phyloP scores from a whole-genome alignment of 2,329 filamentous ascomycete genomes.

The Fonsecaea pedrosoi region DNA sequence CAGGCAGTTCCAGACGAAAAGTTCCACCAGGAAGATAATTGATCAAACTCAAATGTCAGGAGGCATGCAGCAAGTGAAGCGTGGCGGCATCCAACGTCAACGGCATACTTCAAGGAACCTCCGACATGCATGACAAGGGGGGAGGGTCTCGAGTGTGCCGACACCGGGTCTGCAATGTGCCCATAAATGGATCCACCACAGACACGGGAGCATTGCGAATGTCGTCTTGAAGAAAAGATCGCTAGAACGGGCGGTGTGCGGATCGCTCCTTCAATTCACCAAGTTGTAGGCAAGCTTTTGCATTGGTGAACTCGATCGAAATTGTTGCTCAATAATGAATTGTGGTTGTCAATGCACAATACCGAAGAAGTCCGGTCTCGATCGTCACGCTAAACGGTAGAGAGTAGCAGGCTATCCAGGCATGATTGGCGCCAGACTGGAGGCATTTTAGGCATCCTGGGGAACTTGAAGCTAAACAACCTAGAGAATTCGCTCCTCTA shows the following conservation, averaged over 20 bases:
- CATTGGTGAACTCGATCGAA: background rate
- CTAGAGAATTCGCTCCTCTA: conserved; percentile 10
- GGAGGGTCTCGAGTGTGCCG: background rate
- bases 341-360: background rate
- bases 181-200: background rate
- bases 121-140: background rate
- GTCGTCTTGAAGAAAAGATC: background rate
- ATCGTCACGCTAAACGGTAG: conserved; percentile 12
- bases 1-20: background rate
- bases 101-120: background rate
- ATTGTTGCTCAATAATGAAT: background rate
- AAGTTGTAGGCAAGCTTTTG: background rate
- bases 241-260: background rate
- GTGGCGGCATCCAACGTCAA: background rate
- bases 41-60: background rate
- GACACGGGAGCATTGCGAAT: background rate
- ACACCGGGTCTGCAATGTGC: background rate
- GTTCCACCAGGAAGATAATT: background rate
- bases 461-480: conserved; percentile 13
- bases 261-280: background rate
- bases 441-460: conserved; percentile 16
- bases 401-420: conserved; percentile 10
- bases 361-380: background rate
- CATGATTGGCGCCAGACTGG: conserved; percentile 4
- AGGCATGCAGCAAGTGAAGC: background rate